Percentiles rank a stretch among this genome's conserved stretches.
Conservation (phyloP, 192 early-diverging fungal species). For the Backusella luteola region DNA sequence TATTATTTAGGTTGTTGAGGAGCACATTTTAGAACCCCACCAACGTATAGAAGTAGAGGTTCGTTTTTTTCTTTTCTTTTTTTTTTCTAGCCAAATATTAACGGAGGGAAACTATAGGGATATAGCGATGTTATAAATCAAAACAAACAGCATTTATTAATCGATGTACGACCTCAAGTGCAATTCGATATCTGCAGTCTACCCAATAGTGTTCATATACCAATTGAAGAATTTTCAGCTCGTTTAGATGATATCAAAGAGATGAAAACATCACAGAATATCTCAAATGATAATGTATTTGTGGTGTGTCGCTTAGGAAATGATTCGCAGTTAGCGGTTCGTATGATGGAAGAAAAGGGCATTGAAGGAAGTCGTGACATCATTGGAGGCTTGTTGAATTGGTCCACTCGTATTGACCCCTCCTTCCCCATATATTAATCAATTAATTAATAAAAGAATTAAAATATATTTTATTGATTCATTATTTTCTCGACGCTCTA, state of each 20-base stretch:
- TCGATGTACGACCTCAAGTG: conserved; percentile 88
- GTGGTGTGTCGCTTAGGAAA: conserved; percentile 89
- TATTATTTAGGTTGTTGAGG: background rate
- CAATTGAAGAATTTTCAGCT: conserved; percentile 47
- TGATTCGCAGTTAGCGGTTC: conserved; percentile 85
- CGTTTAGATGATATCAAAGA: conserved; percentile 44
- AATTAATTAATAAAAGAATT: conserved; percentile 8
- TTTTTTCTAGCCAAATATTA: background rate
- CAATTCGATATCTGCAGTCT: conserved; percentile 85
- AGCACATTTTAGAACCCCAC: background rate
- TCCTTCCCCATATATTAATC: conserved; percentile 84
- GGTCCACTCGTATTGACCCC: conserved; percentile 73
- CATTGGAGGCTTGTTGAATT: conserved; percentile 75
- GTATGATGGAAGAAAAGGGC: conserved; percentile 66
- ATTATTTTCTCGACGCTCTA: background rate
- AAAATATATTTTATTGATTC: background rate
- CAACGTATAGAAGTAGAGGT: conserved; percentile 23
- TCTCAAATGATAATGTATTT: conserved; percentile 53
- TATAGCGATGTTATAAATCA: conserved; percentile 47
- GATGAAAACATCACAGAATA: conserved; percentile 1
- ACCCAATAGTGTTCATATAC: conserved; percentile 53
- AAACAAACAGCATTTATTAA: conserved; percentile 62
- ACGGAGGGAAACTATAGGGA: background rate
- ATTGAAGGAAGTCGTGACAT: conserved; percentile 73
- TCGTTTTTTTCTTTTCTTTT: background rate